Conservation (phyloP, 2,329 filamentous ascomycete species). For the Byssochlamys sp. region DNA sequence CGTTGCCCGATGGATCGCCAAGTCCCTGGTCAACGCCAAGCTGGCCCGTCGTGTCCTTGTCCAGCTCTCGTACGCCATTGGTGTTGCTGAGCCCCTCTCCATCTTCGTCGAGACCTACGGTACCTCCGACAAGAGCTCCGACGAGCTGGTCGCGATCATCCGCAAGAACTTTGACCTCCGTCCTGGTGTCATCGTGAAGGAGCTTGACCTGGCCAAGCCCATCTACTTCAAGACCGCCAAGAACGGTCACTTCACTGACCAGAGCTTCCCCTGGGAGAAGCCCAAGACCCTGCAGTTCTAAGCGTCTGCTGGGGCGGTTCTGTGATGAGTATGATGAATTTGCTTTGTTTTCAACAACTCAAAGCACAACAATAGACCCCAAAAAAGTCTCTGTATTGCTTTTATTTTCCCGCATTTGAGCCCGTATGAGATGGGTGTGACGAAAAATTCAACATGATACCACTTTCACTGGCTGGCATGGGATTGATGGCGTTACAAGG, state of each 20-base stretch:
- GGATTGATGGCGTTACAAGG: constrained; percentile 34
- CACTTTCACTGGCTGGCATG: constrained; percentile 35
- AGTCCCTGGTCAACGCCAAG: constrained; percentile 83
- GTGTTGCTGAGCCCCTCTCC: constrained; percentile 93
- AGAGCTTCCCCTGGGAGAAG: constrained; percentile 96
- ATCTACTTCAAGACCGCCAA: constrained; percentile 98
- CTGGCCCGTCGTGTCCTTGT: constrained; percentile 88
- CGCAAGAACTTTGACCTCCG: constrained; percentile 93
- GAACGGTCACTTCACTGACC: constrained; percentile 99
- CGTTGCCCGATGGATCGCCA: constrained; percentile 95
- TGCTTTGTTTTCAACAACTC: constrained; percentile 45
- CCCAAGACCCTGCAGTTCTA: constrained; percentile 91
- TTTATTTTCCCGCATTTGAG: constrained; percentile 32
- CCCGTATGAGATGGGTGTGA: constrained; percentile 25
- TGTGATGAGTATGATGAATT: constrained; percentile 37
- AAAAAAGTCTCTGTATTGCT: constrained; percentile 21
- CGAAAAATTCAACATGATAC: constrained; percentile 43
- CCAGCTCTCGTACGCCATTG: constrained; percentile 98
- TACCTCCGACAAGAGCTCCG: constrained; percentile 77
- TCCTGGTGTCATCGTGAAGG: constrained; percentile 95
- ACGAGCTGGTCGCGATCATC: constrained; percentile 93
- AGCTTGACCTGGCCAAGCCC: constrained; percentile 86
- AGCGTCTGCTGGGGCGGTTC: constrained; percentile 24
- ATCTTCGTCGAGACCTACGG: constrained; percentile 97
- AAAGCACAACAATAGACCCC: constrained; percentile 34